Conservation (phyloP, 2,329 filamentous ascomycete genomes). For the Pseudofabraea citricarpa region DNA sequence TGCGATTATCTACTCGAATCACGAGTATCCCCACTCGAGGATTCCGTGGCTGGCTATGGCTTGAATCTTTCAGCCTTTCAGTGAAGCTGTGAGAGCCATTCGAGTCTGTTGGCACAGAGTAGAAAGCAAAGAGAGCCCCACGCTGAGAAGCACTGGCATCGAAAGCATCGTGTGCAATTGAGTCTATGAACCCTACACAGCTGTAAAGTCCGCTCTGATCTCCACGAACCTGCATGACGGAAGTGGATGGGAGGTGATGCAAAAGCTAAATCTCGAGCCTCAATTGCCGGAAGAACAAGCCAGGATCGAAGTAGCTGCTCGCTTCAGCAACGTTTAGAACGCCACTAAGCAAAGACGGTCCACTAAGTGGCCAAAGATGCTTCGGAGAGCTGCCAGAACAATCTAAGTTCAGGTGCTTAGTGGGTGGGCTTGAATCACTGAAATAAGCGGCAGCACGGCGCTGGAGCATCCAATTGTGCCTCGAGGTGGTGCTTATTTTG, state of each 20-base stretch:
- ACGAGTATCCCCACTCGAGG: no score
- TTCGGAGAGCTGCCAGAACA: neutral
- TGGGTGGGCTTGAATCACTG: neutral
- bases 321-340: no score
- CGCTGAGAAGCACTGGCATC: neutral
- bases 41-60: neutral
- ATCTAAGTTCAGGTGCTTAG: neutral
- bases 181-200: conserved; percentile 25
- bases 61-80: conserved; percentile 17
- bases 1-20: no score
- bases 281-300: neutral
- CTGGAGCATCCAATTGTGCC: neutral
- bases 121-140: conserved; percentile 13
- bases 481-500: neutral
- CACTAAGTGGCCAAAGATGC: no score
- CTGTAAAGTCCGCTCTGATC: conserved; percentile 12
- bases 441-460: neutral
- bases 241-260: conserved; percentile 7
- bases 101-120: conserved; percentile 9
- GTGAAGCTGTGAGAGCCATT: conserved; percentile 2
- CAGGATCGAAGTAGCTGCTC: neutral
- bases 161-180: conserved; percentile 16
- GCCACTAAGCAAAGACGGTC: no score
- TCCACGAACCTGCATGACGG: conserved; percentile 14
- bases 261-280: conserved; percentile 10